Conservation (phyloP, 2,329 filamentous ascomycete species). For the Dendryphion nanum region DNA sequence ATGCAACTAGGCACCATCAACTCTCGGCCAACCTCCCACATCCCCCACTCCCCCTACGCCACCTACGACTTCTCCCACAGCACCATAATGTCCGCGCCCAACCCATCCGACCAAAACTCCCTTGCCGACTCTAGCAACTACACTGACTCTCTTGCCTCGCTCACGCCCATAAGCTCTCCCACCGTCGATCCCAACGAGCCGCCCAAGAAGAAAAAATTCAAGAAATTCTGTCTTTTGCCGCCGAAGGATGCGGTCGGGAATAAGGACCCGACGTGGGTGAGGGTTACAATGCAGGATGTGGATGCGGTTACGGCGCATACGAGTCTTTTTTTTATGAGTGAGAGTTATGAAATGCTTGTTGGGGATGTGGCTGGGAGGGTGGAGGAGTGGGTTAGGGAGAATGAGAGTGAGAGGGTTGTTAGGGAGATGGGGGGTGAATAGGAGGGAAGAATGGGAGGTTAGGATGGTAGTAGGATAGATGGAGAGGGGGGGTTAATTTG, state of each 20-base stretch:
- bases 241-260: conserved; percentile 56
- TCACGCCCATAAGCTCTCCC: conserved; percentile 12
- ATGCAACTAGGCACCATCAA: conserved; percentile 7
- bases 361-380: conserved; percentile 69
- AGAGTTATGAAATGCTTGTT: conserved; percentile 75
- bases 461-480: too few species aligned
- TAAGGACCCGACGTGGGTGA: conserved; percentile 71
- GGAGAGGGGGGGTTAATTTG: too few species aligned
- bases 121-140: conserved; percentile 6
- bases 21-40: not conserved
- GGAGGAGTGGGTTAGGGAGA: conserved; percentile 67
- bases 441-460: too few species aligned
- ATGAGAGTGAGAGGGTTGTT: conserved; percentile 40
- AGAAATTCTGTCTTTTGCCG: conserved; percentile 77
- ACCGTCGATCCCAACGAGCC: conserved; percentile 5
- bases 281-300: conserved; percentile 76
- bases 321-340: conserved; percentile 71
- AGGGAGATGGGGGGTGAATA: conserved; percentile 21
- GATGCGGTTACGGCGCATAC: conserved; percentile 87
- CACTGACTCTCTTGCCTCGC: conserved; percentile 19
- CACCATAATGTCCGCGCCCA: conserved; percentile 24
- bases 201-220: conserved; percentile 53
- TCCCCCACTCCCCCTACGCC: conserved; percentile 14
- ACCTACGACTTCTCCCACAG: conserved; percentile 32
- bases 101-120: conserved; percentile 22